Base-by-base conservation (phyloP, 257 asterid genomes). In the Coffea canephora region DNA sequence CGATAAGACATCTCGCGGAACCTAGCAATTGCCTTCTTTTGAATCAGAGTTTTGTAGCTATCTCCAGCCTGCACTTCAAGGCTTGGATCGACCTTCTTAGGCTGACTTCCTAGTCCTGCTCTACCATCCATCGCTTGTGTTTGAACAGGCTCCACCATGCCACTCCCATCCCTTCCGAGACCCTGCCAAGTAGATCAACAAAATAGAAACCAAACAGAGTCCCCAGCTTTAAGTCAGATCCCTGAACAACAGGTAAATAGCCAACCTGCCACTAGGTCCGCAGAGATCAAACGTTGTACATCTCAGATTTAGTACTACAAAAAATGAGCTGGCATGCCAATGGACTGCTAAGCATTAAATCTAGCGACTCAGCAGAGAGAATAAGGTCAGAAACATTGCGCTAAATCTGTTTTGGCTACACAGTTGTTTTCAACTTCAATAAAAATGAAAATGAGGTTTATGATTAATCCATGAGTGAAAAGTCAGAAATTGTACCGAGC, bases 1-100 rank as follows among this genome's bases (percentile, higher is more conserved):
- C 12, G 3, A 64, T 83, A 92, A 0, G 97, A 92, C 98, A 96
- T 96, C 78, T 96, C 99, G 13, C 98, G 91, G 86, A 96, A 96
- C 65, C 98, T 90, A 55, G 98, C 98, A 73, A 96, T 96, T 41
- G 99, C 99, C 88, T 94, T 94, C 90, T 96, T 94, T 84, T 96
- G 99, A 78, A 96, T 94, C 77, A 96, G 96, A 25, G 97, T 94
- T 90, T 82, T 91, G 89, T 96, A 94, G 90, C 97, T 96, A 82
- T 96, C 99, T 71, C 99, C 99, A 0, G 98, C 91, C 86, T 92
- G 98, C 81, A 92, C 98, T 86, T 94, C 98, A 57, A 96, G 94
- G 83, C 75, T 80, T 6, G 96, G 97, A 57, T 93, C 99, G 73
- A 85, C 89, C 87, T 92, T 95, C 91, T 92, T 94, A 9, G 96